Percentiles rank a stretch among this genome's conserved stretches.
phyloP scores from a whole-genome alignment of 495 filamentous ascomycete genomes.

The Aeminium ludgeri region DNA sequence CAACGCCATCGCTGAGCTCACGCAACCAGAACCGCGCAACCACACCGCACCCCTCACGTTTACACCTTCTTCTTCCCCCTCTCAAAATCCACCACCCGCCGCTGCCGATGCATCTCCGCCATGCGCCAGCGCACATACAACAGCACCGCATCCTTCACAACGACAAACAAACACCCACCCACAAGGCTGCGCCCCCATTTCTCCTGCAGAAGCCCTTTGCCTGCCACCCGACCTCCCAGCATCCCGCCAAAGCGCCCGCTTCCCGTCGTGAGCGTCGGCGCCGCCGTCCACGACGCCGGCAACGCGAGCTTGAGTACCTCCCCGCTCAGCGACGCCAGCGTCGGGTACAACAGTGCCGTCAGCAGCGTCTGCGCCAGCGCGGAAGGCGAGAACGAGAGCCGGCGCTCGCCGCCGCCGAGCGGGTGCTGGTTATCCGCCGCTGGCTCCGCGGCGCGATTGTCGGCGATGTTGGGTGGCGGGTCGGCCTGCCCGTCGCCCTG shows the following conservation, averaged over 20 bases:
- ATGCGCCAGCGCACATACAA: conserved; percentile 60
- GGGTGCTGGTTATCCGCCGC: conserved; percentile 4
- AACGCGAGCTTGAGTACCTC: conserved; percentile 45
- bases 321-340: conserved; percentile 47
- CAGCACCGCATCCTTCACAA: conserved; percentile 56
- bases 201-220: conserved; percentile 46
- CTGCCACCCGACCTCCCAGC: background rate
- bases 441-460: background rate
- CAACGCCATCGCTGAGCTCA: no score
- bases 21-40: no score
- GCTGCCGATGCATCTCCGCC: conserved; percentile 47
- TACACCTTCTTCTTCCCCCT: conserved; percentile 1
- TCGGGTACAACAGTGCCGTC: conserved; percentile 46
- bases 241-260: no score
- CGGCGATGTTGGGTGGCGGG: background rate
- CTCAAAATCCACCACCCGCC: conserved; percentile 50
- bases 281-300: conserved; percentile 45
- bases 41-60: no score
- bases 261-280: conserved; percentile 13
- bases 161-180: conserved; percentile 64
- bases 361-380: conserved; percentile 39
- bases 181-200: conserved; percentile 65
- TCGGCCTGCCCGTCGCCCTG: background rate
- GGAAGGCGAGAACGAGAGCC: conserved; percentile 33
- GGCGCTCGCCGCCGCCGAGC: conserved; percentile 8